phyloP scores from a whole-genome alignment of 2,329 filamentous ascomycete genomes.

The Cryphonectria nitschkei region DNA sequence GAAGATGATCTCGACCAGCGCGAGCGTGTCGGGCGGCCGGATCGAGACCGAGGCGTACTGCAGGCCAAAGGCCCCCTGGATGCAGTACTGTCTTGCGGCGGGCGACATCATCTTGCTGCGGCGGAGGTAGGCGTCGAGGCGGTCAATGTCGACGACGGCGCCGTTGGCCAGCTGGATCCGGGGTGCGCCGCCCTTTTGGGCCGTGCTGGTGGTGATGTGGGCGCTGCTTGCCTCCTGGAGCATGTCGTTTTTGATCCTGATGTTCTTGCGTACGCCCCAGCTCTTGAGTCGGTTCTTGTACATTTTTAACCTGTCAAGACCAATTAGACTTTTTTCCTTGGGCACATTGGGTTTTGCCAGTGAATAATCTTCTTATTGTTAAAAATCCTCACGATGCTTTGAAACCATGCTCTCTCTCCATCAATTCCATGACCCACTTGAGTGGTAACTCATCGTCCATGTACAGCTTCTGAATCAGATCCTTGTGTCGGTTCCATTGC shows the following conservation, averaged over 20 bases:
- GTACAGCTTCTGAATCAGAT: background rate
- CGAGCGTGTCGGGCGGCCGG: background rate
- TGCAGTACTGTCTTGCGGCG: background rate
- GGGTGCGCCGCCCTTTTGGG: background rate
- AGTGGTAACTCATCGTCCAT: background rate
- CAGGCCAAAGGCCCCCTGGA: slow-evolving; percentile 1
- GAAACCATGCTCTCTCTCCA: background rate
- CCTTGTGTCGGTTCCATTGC: background rate
- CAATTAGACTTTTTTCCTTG: background rate
- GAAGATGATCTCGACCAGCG: background rate
- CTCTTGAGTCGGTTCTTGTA: background rate
- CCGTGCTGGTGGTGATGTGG: background rate
- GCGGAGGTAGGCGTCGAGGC: background rate
- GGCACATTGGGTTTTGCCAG: too few relatives aligned
- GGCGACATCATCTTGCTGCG: slow-evolving; percentile 4
- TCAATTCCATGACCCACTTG: background rate
- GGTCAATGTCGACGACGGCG: background rate
- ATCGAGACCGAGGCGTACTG: background rate
- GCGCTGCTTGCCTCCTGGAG: background rate
- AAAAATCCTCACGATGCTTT: background rate
- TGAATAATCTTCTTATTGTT: background rate
- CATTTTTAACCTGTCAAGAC: background rate
- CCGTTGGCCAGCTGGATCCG: slow-evolving; percentile 4
- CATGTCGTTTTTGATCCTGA: background rate
- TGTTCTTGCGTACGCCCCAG: background rate